Evolutionary conservation across 169 alveolate genomes (phyloP).

Genomic region (Pseudocohnilembus persalinus): DNA sequence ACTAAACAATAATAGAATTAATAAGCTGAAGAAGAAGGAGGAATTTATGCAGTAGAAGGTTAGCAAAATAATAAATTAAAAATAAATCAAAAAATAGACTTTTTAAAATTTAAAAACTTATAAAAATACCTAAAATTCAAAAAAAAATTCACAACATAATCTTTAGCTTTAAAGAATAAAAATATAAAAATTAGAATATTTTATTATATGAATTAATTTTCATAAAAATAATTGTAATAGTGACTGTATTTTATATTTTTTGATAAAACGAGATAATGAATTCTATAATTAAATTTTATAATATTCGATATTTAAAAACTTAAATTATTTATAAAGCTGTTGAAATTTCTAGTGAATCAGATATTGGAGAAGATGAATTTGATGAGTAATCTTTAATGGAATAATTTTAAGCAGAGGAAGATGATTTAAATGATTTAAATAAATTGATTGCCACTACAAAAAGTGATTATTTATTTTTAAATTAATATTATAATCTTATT

Average conservation of each 20-base stretch:
- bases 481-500: background rate
- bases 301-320: background rate
- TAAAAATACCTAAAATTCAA: no score
- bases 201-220: background rate
- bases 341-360: constrained; percentile 49
- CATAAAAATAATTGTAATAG: background rate
- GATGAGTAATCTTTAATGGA: constrained; percentile 33
- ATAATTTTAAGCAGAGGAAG: constrained; percentile 38
- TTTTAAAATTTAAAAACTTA: no score
- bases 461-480: constrained; percentile 9
- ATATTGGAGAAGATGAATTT: constrained; percentile 40
- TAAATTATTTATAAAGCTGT: constrained; percentile 26
- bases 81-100: no score
- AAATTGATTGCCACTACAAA: constrained; percentile 32
- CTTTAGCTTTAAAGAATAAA: no score
- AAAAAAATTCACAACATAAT: no score
- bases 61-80: no score
- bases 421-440: constrained; percentile 34
- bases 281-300: background rate
- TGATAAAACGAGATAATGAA: background rate
- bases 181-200: no score
- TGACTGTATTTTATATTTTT: background rate
- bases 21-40: background rate
- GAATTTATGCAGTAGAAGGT: background rate
- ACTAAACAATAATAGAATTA: no score